Base-by-base conservation (phyloP, 768 basidiomycete genomes). In the Dendrothele bispora region DNA sequence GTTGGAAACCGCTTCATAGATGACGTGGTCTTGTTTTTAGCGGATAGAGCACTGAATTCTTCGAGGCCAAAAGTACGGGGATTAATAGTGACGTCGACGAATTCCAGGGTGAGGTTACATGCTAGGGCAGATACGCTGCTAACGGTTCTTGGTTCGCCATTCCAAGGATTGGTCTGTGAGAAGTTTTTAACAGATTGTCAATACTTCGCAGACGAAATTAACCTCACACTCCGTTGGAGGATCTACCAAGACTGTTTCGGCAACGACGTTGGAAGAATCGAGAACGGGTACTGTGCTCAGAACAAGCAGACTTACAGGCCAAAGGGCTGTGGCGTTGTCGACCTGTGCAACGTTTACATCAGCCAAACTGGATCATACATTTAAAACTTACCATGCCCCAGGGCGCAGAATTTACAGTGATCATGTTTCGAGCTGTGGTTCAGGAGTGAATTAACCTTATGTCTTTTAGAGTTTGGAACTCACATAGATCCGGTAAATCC, bases 191-290 rank as follows among this genome's bases (percentile, higher is more conserved):
- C 18, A n/a, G 20, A 14, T 18, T 22, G 18, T 21, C 7, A 34
- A 11, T 21, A 14, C 8, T 21, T 6, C 32, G 7, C 28, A 7
- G 4, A 34, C 8, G 21, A 4, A 20, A 21, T 20, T 11, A 10
- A 45, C n/a, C 6, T 46, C 38, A 46, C 45, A 46, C n/a, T 22
- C 28, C 35, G 38, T 46, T 10, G 45, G 35, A 24, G 45, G 36
- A 38, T 10, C 38, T 21, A 46, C 36, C 5, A 36, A 22, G 14
- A 46, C 45, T 24, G 32, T 17, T 18, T 36, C 6, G 10, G 35
- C 25, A 26, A 14, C 7, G 14, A 2, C 20, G 18, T 37, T 46
- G 12, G 18, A 46, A 14, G 45, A 46, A 28, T 46, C 45, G 1
- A 11, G 7, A 8, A 46, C 27, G 18, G 30, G 22, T 18, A 46